Percentiles rank a stretch among this genome's conserved stretches.
Evolutionary conservation across 441 rosid species (phyloP).

Genomic region (Brassica balearica): DNA sequence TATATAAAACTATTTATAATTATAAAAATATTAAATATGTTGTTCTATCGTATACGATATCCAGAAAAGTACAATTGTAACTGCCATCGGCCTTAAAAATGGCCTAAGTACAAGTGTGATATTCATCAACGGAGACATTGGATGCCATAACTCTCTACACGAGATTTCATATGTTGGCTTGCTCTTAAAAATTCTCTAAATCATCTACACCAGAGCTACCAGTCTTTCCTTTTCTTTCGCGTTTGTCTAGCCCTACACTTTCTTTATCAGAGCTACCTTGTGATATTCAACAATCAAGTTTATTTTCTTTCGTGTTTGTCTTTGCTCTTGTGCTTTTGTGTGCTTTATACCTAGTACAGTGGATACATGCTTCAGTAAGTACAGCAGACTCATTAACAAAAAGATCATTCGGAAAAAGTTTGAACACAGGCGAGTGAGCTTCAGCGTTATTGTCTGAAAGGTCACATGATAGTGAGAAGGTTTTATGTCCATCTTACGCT

Average conservation of each 20-base stretch:
- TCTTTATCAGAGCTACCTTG: not conserved
- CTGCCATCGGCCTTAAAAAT: not conserved
- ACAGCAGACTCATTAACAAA: not conserved
- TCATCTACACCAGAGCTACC: not conserved
- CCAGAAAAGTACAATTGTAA: not conserved
- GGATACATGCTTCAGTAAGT: not conserved
- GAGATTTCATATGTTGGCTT: conserved; percentile 3
- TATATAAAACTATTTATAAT: not conserved
- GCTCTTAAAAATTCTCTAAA: not conserved
- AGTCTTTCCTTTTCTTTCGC: not conserved
- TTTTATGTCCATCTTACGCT: not conserved
- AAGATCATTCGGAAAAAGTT: not conserved
- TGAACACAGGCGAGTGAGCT: not conserved
- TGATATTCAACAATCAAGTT: not conserved
- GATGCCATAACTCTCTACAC: not conserved
- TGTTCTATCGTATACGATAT: not conserved
- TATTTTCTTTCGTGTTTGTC: not conserved
- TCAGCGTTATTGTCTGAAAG: not conserved
- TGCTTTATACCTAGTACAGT: not conserved
- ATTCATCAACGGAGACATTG: not conserved
- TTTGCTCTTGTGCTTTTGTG: not conserved
- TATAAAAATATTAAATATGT: not conserved
- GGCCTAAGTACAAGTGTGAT: not conserved
- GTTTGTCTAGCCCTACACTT: not conserved
- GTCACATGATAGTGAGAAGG: not conserved